Evolutionary conservation across 345 rosid genomes (phyloP), one percentile per base, ranked within the genome.

Genomic region (Lepidium aucheri): DNA sequence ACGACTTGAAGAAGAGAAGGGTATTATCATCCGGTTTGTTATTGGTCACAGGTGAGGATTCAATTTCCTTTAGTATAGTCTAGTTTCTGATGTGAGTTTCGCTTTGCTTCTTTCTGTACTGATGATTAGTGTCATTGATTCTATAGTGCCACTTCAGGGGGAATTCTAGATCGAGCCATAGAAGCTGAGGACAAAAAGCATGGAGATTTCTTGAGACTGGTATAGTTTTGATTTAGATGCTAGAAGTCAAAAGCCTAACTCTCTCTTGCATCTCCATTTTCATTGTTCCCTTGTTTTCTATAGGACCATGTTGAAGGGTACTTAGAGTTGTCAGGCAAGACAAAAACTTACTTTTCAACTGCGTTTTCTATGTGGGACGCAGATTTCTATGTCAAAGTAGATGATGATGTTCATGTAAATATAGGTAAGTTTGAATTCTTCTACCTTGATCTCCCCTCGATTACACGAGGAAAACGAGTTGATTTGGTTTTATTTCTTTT

Each of bases 291-390:
- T 36, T 60, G 13, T 64, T 58, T 50, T 59, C 51, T 22, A 51
- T 86, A 94, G 99, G 96, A 94, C 30, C 99, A 94, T 67, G 95
- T 88, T 10, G 99, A 94, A 83, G 97, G 99, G 58, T 94, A 94
- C 73, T 88, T 88, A 4, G 99, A 94, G 79, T 79, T 94, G 84
- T 94, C 96, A 14, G 97, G 96, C 69, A 91, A 94, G 84, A 94
- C 97, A 2, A 94, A 88, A 83, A 88, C 73, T 47, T 94, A 90
- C 73, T 94, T 94, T 67, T 91, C 97, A 43, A 85, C 97, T 8
- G 96, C 97, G 9, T 89, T 84, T 70, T 40, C 91, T 44, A 61
- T 74, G 70, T 94, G 97, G 97, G 95, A 94, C 81, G 99, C 99
- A 44, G 96, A 94, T 69, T 94, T 90, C 77, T 94, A 88, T 63